A percentile compares a stretch with the other conserved stretches of the same genome.
Conservation (phyloP, 148 eudicot species). For the Vaccinium vitisidaea region DNA sequence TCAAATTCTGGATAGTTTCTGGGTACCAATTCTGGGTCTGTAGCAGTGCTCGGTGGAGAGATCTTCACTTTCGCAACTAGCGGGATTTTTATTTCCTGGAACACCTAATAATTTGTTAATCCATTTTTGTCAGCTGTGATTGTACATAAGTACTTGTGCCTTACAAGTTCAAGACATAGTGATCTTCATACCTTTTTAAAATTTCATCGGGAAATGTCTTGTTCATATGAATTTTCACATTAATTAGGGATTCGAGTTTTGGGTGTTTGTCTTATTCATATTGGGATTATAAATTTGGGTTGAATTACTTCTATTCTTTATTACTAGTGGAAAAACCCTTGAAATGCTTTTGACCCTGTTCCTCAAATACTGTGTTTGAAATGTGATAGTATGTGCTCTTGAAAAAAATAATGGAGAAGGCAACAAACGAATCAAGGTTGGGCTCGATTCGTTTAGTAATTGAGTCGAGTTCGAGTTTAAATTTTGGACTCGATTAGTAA, state of each 20-base stretch:
- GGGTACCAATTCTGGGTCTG: too few relatives aligned
- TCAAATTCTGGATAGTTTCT: too few relatives aligned
- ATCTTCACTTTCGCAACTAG: background rate
- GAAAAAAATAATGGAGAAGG: too few relatives aligned
- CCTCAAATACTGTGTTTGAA: too few relatives aligned
- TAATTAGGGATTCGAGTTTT: background rate
- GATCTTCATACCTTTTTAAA: background rate
- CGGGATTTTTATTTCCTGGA: background rate
- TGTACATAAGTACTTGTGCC: constrained; percentile 1
- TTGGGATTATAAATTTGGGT: constrained; percentile 9
- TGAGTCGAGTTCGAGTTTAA: too few relatives aligned
- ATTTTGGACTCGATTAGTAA: too few relatives aligned
- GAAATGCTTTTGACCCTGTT: constrained; percentile 1
- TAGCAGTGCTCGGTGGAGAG: background rate
- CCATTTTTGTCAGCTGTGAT: constrained; percentile 7
- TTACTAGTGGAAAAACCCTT: constrained; percentile 3
- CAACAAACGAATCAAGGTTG: too few relatives aligned
- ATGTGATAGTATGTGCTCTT: too few relatives aligned
- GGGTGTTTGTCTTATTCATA: constrained; percentile 10
- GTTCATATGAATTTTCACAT: background rate
- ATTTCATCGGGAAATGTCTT: constrained; percentile 1
- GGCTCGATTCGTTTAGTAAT: too few relatives aligned
- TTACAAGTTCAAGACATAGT: background rate
- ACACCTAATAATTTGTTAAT: background rate
- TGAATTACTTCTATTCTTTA: background rate